Evolutionary conservation across 805 yeast genomes (phyloP).

Genomic region (Pichia rugopelliculosa): DNA sequence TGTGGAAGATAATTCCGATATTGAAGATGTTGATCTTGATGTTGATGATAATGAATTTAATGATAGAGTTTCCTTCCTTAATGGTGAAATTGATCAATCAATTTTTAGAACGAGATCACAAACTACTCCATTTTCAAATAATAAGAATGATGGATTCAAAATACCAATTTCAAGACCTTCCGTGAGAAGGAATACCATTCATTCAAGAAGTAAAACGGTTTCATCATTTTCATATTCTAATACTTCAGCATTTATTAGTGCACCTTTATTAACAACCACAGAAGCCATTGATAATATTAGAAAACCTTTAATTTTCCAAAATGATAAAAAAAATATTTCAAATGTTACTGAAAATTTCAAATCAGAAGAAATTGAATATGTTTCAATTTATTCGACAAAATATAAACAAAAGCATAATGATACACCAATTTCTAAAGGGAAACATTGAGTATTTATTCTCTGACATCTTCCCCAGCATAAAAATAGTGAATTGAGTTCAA

Average conservation of each 20-base stretch:
- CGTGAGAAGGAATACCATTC: constrained; percentile 8
- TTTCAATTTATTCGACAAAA: constrained; percentile 15
- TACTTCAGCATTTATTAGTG: constrained; percentile 6
- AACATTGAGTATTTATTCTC: not conserved
- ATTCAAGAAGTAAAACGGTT: constrained; percentile 23
- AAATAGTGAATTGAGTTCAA: not conserved
- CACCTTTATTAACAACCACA: constrained; percentile 9
- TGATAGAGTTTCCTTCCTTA: not conserved
- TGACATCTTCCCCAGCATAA: no score
- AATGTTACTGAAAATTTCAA: not conserved
- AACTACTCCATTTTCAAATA: not conserved
- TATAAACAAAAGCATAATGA: constrained; percentile 23
- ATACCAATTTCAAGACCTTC: constrained; percentile 8
- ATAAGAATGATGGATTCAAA: constrained; percentile 9
- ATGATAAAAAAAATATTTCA: constrained; percentile 1
- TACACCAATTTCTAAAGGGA: constrained; percentile 25
- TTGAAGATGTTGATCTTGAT: not conserved
- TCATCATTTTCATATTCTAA: constrained; percentile 15
- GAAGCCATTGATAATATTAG: constrained; percentile 5
- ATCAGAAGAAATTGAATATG: not conserved
- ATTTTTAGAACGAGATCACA: not conserved
- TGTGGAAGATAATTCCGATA: constrained; percentile 8
- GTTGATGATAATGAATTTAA: not conserved
- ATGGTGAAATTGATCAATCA: not conserved
- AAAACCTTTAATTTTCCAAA: constrained; percentile 1